Conservation (phyloP, 306 rosid genomes). For the Astragalus glycyphyllos region DNA sequence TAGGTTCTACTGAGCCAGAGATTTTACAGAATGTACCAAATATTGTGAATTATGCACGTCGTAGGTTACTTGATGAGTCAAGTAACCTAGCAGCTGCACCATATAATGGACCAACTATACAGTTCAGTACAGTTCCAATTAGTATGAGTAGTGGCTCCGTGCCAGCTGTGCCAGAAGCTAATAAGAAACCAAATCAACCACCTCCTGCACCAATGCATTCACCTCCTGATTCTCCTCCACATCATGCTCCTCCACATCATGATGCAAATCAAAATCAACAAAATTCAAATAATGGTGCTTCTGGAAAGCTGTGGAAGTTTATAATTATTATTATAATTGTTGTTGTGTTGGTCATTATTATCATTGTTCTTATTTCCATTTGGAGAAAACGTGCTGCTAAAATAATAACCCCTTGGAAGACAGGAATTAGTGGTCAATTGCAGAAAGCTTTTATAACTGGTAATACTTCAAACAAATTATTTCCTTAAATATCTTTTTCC, state of each 20-base stretch:
- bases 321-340: constrained; percentile 46
- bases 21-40: constrained; percentile 34
- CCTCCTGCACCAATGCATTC: constrained; percentile 42
- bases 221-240: constrained; percentile 40
- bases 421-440: constrained; percentile 94
- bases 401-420: constrained; percentile 84
- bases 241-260: constrained; percentile 13
- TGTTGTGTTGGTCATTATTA: constrained; percentile 52
- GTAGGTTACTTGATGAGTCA: constrained; percentile 69
- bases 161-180: constrained; percentile 64
- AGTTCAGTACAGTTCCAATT: constrained; percentile 53
- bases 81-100: constrained; percentile 80
- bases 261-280: constrained; percentile 36
- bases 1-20: constrained; percentile 55
- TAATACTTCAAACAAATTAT: constrained; percentile 31
- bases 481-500: no score
- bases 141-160: constrained; percentile 75
- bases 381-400: constrained; percentile 69
- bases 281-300: constrained; percentile 22
- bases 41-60: constrained; percentile 51
- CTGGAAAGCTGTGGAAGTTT: constrained; percentile 60
- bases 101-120: constrained; percentile 45
- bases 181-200: constrained; percentile 44
- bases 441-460: constrained; percentile 96
- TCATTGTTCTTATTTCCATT: constrained; percentile 56